These are phyloP conservation scores for Phytophthora ramorum DNA, from an alignment of 352 stramenopile genomes.

Conservation along the genomic window DNA sequence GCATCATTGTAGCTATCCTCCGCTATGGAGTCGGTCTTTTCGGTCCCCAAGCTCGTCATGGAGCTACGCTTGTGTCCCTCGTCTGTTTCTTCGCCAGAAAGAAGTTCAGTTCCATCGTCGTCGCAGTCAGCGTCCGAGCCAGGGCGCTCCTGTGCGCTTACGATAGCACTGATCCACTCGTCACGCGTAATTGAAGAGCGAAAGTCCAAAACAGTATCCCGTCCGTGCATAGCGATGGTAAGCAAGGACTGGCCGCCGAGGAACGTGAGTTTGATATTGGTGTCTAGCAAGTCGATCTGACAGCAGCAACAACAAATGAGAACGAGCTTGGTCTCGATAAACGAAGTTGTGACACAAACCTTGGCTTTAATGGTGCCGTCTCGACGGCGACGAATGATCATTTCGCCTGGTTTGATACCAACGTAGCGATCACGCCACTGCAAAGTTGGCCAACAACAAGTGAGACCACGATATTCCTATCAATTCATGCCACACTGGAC, in stretches of 20 bases:
- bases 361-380: constrained; percentile 65
- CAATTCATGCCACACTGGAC: neutral
- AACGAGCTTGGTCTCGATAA: neutral
- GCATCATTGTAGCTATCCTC: constrained; percentile 60
- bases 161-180: constrained; percentile 70
- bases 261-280: constrained; percentile 65
- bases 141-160: constrained; percentile 49
- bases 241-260: constrained; percentile 65
- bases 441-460: constrained; percentile 2
- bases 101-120: constrained; percentile 47
- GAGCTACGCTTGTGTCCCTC: constrained; percentile 17
- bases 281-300: constrained; percentile 69
- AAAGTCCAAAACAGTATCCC: constrained; percentile 62
- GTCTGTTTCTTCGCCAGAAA: constrained; percentile 54
- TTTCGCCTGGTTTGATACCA: constrained; percentile 50
- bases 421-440: constrained; percentile 80
- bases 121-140: constrained; percentile 43
- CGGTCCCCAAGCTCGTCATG: constrained; percentile 22
- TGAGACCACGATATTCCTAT: constrained; percentile 1
- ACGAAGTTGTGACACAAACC: constrained; percentile 29
- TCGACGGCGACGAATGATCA: constrained; percentile 56
- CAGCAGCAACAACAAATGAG: constrained; percentile 1
- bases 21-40: constrained; percentile 32
- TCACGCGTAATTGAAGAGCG: constrained; percentile 51
- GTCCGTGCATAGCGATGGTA: constrained; percentile 52